phyloP scores from a whole-genome alignment of 805 yeast genomes.

The Zygoascus bituminiphila region DNA sequence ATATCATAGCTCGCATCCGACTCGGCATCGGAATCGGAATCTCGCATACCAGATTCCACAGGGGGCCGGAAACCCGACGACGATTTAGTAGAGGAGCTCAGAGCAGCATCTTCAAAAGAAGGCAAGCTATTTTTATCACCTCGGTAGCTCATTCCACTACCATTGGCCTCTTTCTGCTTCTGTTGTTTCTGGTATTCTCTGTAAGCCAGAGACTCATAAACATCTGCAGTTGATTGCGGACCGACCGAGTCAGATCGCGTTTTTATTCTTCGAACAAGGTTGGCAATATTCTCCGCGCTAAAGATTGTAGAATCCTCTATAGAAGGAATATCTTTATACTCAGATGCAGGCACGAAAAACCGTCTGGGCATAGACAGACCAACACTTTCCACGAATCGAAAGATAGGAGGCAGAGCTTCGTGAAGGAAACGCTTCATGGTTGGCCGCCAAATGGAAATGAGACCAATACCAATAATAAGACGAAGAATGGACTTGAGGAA shows the following conservation, averaged over 20 bases:
- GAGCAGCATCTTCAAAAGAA: neutral
- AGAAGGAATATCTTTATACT: constrained; percentile 28
- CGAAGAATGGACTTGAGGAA: constrained; percentile 36
- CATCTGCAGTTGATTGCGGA: constrained; percentile 36
- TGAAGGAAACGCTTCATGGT: constrained; percentile 60
- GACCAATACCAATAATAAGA: constrained; percentile 49
- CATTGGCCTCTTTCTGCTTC: constrained; percentile 13
- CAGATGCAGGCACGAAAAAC: constrained; percentile 31
- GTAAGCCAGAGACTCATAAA: constrained; percentile 31
- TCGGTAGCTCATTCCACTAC: constrained; percentile 5
- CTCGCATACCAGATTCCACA: neutral
- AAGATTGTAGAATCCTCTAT: constrained; percentile 29
- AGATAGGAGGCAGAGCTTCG: constrained; percentile 50
- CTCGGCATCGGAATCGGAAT: neutral
- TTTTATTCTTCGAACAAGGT: constrained; percentile 22
- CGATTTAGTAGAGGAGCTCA: neutral
- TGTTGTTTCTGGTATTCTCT: constrained; percentile 23
- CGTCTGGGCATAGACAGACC: constrained; percentile 35
- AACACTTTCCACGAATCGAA: constrained; percentile 32
- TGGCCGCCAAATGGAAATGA: constrained; percentile 67
- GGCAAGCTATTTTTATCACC: constrained; percentile 2
- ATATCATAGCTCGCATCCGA: constrained; percentile 13
- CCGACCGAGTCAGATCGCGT: constrained; percentile 33
- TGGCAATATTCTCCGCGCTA: constrained; percentile 26
- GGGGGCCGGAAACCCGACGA: neutral